These are phyloP conservation scores for Lecanicillium sp. DNA, from an alignment of 2,329 filamentous ascomycete genomes.

Conservation along the genomic window DNA sequence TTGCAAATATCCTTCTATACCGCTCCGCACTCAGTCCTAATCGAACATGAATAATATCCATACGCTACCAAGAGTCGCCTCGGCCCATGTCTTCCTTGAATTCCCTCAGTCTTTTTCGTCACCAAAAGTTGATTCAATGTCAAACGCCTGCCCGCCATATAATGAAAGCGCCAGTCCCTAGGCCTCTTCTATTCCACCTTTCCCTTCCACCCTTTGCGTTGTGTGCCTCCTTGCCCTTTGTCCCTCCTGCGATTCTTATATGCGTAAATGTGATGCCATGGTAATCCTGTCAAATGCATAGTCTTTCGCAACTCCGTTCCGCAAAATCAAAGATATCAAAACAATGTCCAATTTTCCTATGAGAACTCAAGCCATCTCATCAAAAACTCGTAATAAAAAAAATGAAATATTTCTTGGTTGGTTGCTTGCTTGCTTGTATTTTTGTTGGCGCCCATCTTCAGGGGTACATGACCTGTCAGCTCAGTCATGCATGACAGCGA, in stretches of 20 bases:
- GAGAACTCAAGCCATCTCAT: constrained; percentile 1
- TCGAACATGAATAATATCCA: neutral
- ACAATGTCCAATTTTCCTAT: constrained; percentile 13
- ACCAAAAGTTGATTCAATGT: constrained; percentile 5
- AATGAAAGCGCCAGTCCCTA: constrained; percentile 11
- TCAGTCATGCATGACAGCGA: no score
- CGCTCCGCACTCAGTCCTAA: constrained; percentile 1
- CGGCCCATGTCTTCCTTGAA: neutral
- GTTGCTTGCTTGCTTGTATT: no score
- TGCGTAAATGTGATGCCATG: constrained; percentile 4
- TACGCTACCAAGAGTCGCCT: constrained; percentile 5
- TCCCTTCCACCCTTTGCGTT: neutral
- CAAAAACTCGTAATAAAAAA: neutral
- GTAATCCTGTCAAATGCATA: constrained; percentile 12
- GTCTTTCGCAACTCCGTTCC: constrained; percentile 11
- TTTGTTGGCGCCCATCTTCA: no score
- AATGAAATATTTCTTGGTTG: neutral
- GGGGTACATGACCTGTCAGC: neutral
- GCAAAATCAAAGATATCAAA: constrained; percentile 11
- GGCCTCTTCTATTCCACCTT: constrained; percentile 5
- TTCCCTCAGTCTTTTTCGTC: no score
- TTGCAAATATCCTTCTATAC: constrained; percentile 13
- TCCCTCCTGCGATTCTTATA: constrained; percentile 5
- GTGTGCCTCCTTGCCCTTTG: neutral
- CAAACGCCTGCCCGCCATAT: constrained; percentile 11